Conservation (phyloP, 169 alveolate species). For the Eimeria necatrix region DNA sequence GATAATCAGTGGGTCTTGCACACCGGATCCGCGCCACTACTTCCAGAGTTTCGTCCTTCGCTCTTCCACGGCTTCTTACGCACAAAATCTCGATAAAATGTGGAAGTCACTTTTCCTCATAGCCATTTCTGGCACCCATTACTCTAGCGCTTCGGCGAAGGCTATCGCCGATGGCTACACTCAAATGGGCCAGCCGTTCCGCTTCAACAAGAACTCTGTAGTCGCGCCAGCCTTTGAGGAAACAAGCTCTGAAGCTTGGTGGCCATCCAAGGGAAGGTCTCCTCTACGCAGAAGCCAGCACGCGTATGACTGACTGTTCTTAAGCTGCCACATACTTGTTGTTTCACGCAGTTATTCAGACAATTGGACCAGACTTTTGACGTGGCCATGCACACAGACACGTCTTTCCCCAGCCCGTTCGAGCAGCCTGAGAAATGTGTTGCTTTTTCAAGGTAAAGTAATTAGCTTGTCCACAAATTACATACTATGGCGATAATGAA, state of each 20-base stretch:
- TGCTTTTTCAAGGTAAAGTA: conserved; percentile 65
- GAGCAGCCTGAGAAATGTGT: conserved; percentile 79
- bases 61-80: conserved; percentile 21
- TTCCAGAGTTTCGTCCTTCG: conserved; percentile 75
- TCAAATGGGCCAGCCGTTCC: conserved; percentile 80
- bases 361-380: conserved; percentile 8
- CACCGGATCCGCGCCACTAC: conserved; percentile 58
- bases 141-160: conserved; percentile 15
- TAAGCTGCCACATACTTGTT: not conserved
- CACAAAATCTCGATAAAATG: conserved; percentile 43
- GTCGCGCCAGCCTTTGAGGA: conserved; percentile 55
- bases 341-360: not conserved
- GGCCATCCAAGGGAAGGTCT: conserved; percentile 79
- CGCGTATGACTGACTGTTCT: conserved; percentile 2
- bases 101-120: conserved; percentile 57
- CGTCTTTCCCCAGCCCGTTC: conserved; percentile 78
- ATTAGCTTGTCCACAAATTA: not conserved
- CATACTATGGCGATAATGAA: too few relatives aligned
- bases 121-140: conserved; percentile 35
- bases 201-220: conserved; percentile 47
- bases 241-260: conserved; percentile 59
- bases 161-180: conserved; percentile 74
- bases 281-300: conserved; percentile 56
- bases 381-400: conserved; percentile 72
- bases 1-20: not conserved